A percentile compares a stretch with the other conserved stretches of the same genome.
Evolutionary conservation across 2,329 filamentous ascomycete species (phyloP).

Genomic region (Fusarium mangiferae): DNA sequence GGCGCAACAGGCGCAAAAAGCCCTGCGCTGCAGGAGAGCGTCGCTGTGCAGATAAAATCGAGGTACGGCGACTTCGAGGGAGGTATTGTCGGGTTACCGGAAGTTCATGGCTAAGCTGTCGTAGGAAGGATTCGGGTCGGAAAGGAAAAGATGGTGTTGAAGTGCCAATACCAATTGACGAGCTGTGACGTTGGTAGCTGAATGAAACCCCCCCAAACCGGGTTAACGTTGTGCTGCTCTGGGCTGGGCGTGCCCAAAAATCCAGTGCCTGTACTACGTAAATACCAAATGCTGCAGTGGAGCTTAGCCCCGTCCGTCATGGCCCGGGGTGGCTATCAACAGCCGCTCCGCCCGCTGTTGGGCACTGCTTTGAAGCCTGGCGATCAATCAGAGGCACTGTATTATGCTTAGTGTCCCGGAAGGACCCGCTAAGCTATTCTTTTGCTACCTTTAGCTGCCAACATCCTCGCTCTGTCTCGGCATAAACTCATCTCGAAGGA

Average conservation of each 20-base stretch:
- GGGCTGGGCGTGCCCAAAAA: slow-evolving; percentile 23
- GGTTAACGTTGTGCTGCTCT: slow-evolving; percentile 26
- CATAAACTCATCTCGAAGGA: slow-evolving; percentile 34
- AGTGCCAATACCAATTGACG: slow-evolving; percentile 35
- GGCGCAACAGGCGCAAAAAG: slow-evolving; percentile 23
- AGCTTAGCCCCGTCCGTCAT: slow-evolving; percentile 10
- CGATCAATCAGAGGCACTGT: slow-evolving; percentile 43
- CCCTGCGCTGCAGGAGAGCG: slow-evolving; percentile 16
- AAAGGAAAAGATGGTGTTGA: slow-evolving; percentile 30
- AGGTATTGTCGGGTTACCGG: slow-evolving; percentile 29
- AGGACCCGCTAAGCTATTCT: slow-evolving; percentile 40
- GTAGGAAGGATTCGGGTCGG: slow-evolving; percentile 6
- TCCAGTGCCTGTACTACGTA: background rate
- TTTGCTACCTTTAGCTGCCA: slow-evolving; percentile 10
- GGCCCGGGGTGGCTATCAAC: slow-evolving; percentile 30
- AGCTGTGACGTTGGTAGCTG: slow-evolving; percentile 38
- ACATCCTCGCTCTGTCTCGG: slow-evolving; percentile 43
- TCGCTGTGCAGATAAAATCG: slow-evolving; percentile 9
- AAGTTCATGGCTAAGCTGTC: slow-evolving; percentile 36
- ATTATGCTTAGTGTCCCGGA: slow-evolving; percentile 45
- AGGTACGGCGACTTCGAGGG: slow-evolving; percentile 5
- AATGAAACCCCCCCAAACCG: slow-evolving; percentile 28
- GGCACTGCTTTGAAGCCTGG: slow-evolving; percentile 16
- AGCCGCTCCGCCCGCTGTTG: slow-evolving; percentile 23
- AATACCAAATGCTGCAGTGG: background rate